phyloP scores from a whole-genome alignment of 495 filamentous ascomycete species.

The Annulohypoxylon moriforme region DNA sequence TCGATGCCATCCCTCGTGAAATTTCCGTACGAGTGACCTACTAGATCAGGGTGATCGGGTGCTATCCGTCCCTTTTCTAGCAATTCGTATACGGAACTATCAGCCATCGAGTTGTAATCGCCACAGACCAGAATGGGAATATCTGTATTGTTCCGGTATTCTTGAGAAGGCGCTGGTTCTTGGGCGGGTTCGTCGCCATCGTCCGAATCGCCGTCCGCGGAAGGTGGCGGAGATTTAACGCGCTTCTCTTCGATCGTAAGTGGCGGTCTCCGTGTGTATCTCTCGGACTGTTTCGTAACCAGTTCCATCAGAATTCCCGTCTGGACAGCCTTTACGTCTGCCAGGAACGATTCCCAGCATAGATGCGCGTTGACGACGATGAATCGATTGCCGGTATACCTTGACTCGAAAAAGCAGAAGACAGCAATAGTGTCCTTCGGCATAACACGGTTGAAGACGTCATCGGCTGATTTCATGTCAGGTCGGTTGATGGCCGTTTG shows the following conservation, averaged over 20 bases:
- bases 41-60: constrained; percentile 80
- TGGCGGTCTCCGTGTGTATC: constrained; percentile 78
- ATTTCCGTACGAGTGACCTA: constrained; percentile 79
- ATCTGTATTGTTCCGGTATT: constrained; percentile 84
- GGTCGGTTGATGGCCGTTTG: constrained; percentile 89
- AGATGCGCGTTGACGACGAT: constrained; percentile 95
- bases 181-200: constrained; percentile 43
- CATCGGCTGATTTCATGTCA: constrained; percentile 94
- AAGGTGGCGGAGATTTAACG: constrained; percentile 70
- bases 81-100: constrained; percentile 89
- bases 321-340: constrained; percentile 95
- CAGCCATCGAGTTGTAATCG: constrained; percentile 91
- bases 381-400: constrained; percentile 83
- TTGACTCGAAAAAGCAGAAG: constrained; percentile 89
- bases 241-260: constrained; percentile 77
- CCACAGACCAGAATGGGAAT: constrained; percentile 93
- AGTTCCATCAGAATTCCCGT: constrained; percentile 94
- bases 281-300: constrained; percentile 82
- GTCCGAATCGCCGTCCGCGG: constrained; percentile 55
- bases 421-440: constrained; percentile 96
- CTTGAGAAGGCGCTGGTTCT: constrained; percentile 66
- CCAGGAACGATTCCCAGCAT: constrained; percentile 89
- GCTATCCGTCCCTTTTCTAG: constrained; percentile 78
- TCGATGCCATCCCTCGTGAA: constrained; percentile 91
- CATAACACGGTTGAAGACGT: constrained; percentile 98